These are phyloP conservation scores for Tolypocladium album DNA, from an alignment of 2,329 filamentous ascomycete genomes.

Conservation along the genomic window DNA sequence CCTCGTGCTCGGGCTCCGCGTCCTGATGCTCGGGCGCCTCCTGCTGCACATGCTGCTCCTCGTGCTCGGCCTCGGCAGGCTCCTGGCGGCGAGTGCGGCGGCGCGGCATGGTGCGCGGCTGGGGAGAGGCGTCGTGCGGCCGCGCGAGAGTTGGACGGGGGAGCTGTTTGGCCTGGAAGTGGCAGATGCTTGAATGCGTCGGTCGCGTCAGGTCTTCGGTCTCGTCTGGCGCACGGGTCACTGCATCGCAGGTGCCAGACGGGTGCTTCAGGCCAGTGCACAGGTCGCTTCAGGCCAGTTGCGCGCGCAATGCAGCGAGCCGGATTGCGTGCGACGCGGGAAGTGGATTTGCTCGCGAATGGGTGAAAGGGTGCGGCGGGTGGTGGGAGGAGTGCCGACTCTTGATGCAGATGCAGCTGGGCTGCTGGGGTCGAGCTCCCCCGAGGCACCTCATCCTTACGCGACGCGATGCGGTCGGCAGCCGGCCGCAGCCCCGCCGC, in stretches of 20 bases:
- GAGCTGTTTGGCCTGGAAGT: background rate
- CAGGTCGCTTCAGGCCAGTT: background rate
- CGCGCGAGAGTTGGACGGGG: background rate
- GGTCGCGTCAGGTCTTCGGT: conserved; percentile 8
- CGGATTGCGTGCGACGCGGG: background rate
- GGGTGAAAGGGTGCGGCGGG: background rate
- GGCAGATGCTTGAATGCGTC: conserved; percentile 4
- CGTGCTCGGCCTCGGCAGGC: conserved; percentile 16
- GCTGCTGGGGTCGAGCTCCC: background rate
- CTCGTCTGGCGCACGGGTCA: conserved; percentile 9
- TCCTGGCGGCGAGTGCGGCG: conserved; percentile 23
- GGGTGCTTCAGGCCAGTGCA: background rate
- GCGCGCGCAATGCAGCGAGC: background rate
- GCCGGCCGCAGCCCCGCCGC: background rate
- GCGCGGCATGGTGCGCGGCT: conserved; percentile 22
- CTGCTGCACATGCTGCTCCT: conserved; percentile 11
- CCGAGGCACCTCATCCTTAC: background rate
- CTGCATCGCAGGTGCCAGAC: conserved; percentile 10
- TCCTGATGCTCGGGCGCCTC: conserved; percentile 4
- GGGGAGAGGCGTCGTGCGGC: conserved; percentile 1
- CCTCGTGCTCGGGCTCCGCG: conserved; percentile 8
- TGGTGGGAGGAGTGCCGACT: background rate
- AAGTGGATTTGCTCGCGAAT: background rate
- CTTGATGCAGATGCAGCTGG: background rate
- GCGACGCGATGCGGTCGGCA: background rate